phyloP scores from a whole-genome alignment of 257 asterid species.

The Eucommia ulmoides region DNA sequence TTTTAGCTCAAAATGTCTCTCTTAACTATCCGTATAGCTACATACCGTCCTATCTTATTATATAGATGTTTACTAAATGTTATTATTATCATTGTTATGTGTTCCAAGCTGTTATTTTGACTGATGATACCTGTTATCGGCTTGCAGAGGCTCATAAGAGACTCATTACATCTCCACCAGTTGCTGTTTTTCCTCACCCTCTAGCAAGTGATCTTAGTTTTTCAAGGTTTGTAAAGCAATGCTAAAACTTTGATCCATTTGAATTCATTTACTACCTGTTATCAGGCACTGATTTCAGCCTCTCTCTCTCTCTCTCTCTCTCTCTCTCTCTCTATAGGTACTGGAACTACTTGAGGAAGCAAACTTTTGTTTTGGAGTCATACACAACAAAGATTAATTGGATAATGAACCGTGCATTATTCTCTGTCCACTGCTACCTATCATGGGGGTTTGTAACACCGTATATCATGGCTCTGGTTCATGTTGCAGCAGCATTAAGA shows the following conservation, averaged over 20 bases:
- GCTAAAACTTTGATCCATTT: slow-evolving; percentile 1
- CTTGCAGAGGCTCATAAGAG: slow-evolving; percentile 74
- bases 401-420: slow-evolving; percentile 93
- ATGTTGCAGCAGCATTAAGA: slow-evolving; percentile 67
- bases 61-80: too few relatives aligned
- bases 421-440: slow-evolving; percentile 77
- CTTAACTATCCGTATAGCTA: too few relatives aligned
- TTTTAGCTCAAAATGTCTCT: too few relatives aligned
- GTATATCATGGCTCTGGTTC: slow-evolving; percentile 62
- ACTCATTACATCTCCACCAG: slow-evolving; percentile 90
- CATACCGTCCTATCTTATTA: too few relatives aligned
- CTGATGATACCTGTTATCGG: slow-evolving; percentile 13
- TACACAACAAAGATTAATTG: slow-evolving; percentile 73
- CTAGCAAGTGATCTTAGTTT: slow-evolving; percentile 92
- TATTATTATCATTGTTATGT: too few relatives aligned
- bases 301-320: not conserved
- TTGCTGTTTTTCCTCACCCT: slow-evolving; percentile 98
- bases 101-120: not conserved
- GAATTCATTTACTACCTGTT: not conserved
- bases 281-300: not conserved
- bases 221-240: slow-evolving; percentile 50
- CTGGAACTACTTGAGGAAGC: slow-evolving; percentile 98
- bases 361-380: slow-evolving; percentile 92
- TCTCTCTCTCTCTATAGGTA: slow-evolving; percentile 68
- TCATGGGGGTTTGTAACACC: slow-evolving; percentile 96